Conservation (phyloP, 345 rosid species). For the Anacardium occidentale region DNA sequence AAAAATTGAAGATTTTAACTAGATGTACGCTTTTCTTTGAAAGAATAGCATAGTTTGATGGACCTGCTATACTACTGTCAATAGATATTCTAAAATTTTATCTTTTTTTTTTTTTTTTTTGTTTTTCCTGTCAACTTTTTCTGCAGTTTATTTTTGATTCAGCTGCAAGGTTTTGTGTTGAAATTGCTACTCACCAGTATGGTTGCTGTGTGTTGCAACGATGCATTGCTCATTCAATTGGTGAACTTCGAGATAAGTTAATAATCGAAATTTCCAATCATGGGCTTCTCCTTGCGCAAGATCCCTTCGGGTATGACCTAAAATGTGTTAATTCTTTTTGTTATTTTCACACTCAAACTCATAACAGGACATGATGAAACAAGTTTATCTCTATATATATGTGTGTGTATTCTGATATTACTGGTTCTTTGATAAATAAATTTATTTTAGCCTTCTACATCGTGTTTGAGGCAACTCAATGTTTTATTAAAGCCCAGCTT, state of each 20-base stretch:
- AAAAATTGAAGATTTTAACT: conserved; percentile 4
- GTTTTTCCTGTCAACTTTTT: conserved; percentile 3
- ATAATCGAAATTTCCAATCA: conserved; percentile 49
- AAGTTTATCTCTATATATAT: background rate
- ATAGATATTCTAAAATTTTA: background rate
- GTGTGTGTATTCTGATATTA: background rate
- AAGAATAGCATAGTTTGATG: background rate
- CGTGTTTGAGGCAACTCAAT: conserved; percentile 3
- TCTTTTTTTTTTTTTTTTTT: background rate
- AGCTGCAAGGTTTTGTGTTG: conserved; percentile 56
- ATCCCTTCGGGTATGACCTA: conserved; percentile 62
- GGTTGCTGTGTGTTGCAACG: conserved; percentile 77
- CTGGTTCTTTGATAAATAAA: background rate
- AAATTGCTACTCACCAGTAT: conserved; percentile 70
- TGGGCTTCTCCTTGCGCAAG: conserved; percentile 60
- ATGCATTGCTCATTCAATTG: conserved; percentile 54
- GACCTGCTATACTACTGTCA: background rate
- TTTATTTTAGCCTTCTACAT: background rate
- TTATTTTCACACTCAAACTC: conserved; percentile 2
- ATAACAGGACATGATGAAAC: background rate
- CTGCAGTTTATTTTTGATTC: conserved; percentile 66
- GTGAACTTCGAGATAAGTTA: conserved; percentile 47
- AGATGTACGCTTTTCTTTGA: background rate
- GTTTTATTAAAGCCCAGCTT: background rate
- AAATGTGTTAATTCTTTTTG: conserved; percentile 1